Base-by-base conservation (phyloP, 352 stramenopile species). In the Phytophthora sojae region DNA sequence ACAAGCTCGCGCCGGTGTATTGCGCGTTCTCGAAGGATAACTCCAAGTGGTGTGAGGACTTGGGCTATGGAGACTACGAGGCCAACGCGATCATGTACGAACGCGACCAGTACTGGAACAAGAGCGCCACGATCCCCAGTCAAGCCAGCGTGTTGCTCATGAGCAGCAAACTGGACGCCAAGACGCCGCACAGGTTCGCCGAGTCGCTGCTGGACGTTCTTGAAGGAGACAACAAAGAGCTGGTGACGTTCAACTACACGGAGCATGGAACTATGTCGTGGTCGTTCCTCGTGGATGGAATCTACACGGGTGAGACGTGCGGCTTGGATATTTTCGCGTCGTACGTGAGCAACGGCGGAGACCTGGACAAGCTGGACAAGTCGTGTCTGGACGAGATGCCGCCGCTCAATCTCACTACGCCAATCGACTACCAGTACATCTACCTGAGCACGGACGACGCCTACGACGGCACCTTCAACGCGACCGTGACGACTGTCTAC, bases 31-130 rank as follows among this genome's bases (percentile, higher is more conserved):
- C 70, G 17, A 80, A 83, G 54, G 74, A 85, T 2, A 57, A 67
- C 0, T 79, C 73, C 29, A 11, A 59, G 8, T 49, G 60, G 5
- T 86, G 77, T 35, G 25, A 61, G 15, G 26, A 63, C 3, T 37
- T 62, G 35, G 50, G 45, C 14, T 30, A 65, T 11, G 39, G 12
- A 2, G 49, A 61, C 35, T 80, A 77, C 64, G 25, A 57, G 0
- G 50, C 47, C 1, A 56, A 14, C 5, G 35, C 57, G 0, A 69
- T 86, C 52, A 21, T 69, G 17, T 88, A 88, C 63, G 60, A 76
- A 30, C 77, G 66, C 12, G 80, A 88, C 64, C 60, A 77, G 50
- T 88, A 85, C 72, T 88, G 73, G 69, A 84, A 85, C 64, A 57
- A 74, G 11, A 65, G 67, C 8, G 78, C 78, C 14, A 67, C 50